A percentile compares a stretch with the other conserved stretches of the same genome.
phyloP scores from a whole-genome alignment of 768 basidiomycete species.

The Calocera cornea region DNA sequence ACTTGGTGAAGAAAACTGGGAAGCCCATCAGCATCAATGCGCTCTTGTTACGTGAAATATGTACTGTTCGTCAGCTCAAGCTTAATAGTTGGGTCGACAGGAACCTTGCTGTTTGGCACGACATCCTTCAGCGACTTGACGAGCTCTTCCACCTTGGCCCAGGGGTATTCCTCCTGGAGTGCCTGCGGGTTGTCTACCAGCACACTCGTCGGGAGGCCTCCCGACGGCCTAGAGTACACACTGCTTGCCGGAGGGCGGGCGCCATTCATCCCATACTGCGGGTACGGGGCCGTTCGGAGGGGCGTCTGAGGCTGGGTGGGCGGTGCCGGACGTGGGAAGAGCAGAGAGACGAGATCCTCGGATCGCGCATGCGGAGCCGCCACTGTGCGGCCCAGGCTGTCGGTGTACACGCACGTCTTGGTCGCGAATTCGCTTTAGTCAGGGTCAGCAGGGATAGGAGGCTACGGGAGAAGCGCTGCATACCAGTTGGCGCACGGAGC shows the following conservation, averaged over 20 bases:
- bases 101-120: not conserved
- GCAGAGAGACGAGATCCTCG: not conserved
- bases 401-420: slow-evolving; percentile 69
- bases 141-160: not conserved
- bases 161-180: not conserved
- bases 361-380: not conserved
- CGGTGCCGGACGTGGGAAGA: not conserved
- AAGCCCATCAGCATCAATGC: not conserved
- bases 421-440: slow-evolving; percentile 57
- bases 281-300: not conserved
- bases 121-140: not conserved
- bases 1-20: slow-evolving; percentile 43
- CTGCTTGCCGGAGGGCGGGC: not conserved
- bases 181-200: not conserved
- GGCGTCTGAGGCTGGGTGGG: not conserved
- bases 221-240: not conserved
- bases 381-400: slow-evolving; percentile 63
- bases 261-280: not conserved
- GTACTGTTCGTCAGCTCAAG: not conserved
- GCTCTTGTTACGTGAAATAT: not conserved
- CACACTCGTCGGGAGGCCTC: not conserved
- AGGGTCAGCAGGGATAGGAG: not conserved
- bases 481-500: slow-evolving; percentile 15
- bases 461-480: not conserved
- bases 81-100: not conserved